These are phyloP conservation scores for Morella rubra DNA, from an alignment of 306 rosid genomes.

Conservation along the genomic window DNA sequence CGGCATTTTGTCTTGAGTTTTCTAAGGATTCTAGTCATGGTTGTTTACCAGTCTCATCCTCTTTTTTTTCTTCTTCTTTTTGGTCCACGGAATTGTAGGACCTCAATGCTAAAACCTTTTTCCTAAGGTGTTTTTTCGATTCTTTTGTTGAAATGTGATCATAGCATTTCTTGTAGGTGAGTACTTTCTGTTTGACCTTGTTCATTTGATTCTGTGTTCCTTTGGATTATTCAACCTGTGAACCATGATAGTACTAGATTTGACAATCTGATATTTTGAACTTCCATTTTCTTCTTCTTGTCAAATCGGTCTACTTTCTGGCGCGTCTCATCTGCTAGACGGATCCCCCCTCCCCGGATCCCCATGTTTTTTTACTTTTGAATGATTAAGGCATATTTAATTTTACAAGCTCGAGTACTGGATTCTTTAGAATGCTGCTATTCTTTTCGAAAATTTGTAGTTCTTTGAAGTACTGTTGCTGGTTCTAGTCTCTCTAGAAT, in stretches of 20 bases:
- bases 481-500: not conserved
- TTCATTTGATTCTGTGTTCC: not conserved
- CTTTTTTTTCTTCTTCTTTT: not conserved
- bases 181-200: too few relatives aligned
- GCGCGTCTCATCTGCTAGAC: not conserved
- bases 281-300: not conserved
- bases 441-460: too few relatives aligned
- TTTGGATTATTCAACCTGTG: not conserved
- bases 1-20: slow-evolving; percentile 1
- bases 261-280: not conserved
- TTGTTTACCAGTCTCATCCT: not conserved
- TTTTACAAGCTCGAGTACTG: not conserved
- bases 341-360: not conserved
- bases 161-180: not conserved
- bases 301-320: not conserved
- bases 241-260: not conserved
- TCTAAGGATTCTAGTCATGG: slow-evolving; percentile 18
- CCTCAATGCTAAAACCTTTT: slow-evolving; percentile 3
- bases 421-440: not conserved
- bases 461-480: not conserved
- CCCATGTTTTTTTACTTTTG: not conserved
- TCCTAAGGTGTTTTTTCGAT: not conserved
- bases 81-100: slow-evolving; percentile 3
- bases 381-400: not conserved
- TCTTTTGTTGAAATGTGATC: not conserved